These are phyloP conservation scores for Vaucheria bursata DNA, from an alignment of 352 stramenopile species.

Conservation along the genomic window DNA sequence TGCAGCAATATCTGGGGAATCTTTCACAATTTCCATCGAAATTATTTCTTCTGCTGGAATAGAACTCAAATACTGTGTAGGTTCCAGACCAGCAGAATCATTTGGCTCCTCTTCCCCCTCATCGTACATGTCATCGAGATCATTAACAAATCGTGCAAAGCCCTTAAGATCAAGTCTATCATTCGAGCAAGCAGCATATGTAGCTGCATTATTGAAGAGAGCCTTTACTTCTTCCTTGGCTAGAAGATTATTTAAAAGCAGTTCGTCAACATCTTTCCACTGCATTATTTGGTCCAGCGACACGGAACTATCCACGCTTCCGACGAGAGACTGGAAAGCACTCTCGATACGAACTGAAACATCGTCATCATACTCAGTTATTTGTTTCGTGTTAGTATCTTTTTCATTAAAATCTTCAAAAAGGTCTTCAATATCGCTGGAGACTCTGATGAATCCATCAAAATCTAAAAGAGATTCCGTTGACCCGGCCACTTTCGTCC, in stretches of 20 bases:
- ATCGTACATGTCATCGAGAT: constrained; percentile 29
- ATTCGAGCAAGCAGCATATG: not conserved
- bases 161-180: not conserved
- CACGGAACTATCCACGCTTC: not conserved
- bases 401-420: constrained; percentile 18
- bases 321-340: not conserved
- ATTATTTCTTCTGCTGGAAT: not conserved
- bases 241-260: not conserved
- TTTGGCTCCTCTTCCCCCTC: not conserved
- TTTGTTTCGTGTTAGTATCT: not conserved
- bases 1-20: not conserved
- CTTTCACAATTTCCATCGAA: not conserved
- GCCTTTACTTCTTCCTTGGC: not conserved
- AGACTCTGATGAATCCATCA: constrained; percentile 19
- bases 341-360: not conserved
- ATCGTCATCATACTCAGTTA: not conserved
- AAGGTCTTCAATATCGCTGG: constrained; percentile 19
- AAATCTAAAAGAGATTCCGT: constrained; percentile 6
- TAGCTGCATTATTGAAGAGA: not conserved
- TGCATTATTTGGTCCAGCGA: not conserved
- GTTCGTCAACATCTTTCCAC: not conserved
- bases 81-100: not conserved
- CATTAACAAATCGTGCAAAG: not conserved
- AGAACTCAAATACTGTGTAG: no score
- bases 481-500: constrained; percentile 13